Evolutionary conservation across 352 stramenopile species (phyloP).

Genomic region (Thraustochytrium sp.): DNA sequence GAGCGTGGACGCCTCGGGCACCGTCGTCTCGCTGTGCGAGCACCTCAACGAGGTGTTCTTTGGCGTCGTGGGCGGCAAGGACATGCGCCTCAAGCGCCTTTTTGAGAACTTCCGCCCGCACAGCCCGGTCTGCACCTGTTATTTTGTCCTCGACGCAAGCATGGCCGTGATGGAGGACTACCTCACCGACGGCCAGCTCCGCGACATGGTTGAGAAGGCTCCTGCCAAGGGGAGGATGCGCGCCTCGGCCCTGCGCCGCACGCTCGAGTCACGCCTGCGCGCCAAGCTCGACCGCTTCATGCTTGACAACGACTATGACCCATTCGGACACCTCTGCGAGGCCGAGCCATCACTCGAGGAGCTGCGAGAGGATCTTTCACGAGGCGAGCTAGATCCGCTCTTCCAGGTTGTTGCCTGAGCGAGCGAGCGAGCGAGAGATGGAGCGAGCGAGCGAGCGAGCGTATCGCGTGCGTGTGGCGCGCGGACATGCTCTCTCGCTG

Average conservation of each 20-base stretch:
- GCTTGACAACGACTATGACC: neutral
- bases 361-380: neutral
- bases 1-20: neutral
- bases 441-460: too few species aligned
- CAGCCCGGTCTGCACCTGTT: constrained; percentile 1
- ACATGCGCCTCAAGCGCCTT: neutral
- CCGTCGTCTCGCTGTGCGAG: neutral
- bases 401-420: neutral
- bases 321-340: neutral
- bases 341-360: neutral
- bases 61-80: neutral
- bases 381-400: neutral
- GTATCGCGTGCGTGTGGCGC: too few species aligned
- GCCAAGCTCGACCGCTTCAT: neutral
- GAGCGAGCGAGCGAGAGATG: too few species aligned
- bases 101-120: neutral
- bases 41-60: neutral
- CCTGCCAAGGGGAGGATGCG: neutral
- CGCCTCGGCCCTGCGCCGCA: neutral
- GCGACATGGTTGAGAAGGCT: neutral
- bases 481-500: too few species aligned
- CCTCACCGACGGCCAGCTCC: neutral
- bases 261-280: neutral
- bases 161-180: constrained; percentile 14
- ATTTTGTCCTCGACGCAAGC: neutral